Base-by-base conservation (phyloP, 2,329 filamentous ascomycete species). In the Cordyceps cateniannulata region DNA sequence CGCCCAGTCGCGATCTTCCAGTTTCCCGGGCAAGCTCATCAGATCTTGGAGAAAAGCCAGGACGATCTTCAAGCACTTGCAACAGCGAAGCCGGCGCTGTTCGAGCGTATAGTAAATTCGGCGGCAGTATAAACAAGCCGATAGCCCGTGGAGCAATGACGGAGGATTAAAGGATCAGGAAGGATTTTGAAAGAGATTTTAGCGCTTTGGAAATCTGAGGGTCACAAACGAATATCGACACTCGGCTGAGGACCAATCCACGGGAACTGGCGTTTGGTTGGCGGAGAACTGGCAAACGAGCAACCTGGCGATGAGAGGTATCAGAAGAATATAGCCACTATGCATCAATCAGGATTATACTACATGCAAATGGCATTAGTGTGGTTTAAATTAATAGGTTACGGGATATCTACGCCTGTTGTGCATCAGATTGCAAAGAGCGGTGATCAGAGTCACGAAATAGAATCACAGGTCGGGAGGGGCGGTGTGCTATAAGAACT, bases 221-320 rank as follows among this genome's bases (percentile, higher is more conserved):
- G 47, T 20, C 48, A 24, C 57, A 60, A 60, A 60, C 57, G 57
- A 47, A n/a, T 27, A 52, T 44, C 57, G 40, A 60, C 27, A 47
- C n/a, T 38, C 38, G 49, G 48, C 49, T 47, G 49, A 52, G 45
- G 32, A 7, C 12, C 8, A 3, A 16, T 24, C 53, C 48, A 14
- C 42, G 10, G 20, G 3, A 3, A 42, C 25, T 25, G 48, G 53
- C n/a, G 54, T 20, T n/a, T 29, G 3, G 32, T 49, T 57, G 29
- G 22, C 22, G 8, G n/a, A n/a, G 40, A 42, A 32, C 9, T 48
- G 53, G 29, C 44, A 57, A 57, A 47, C 54, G 54, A 48, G 29
- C 44, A 38, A 47, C 20, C 7, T 24, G n/a, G 24, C 2, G 24
- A 29, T 4, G 52, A 29, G 10, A 29, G 38, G 29, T 20, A 44